Conservation (phyloP, 495 filamentous ascomycete species). For the Lophiostoma macrostomum region DNA sequence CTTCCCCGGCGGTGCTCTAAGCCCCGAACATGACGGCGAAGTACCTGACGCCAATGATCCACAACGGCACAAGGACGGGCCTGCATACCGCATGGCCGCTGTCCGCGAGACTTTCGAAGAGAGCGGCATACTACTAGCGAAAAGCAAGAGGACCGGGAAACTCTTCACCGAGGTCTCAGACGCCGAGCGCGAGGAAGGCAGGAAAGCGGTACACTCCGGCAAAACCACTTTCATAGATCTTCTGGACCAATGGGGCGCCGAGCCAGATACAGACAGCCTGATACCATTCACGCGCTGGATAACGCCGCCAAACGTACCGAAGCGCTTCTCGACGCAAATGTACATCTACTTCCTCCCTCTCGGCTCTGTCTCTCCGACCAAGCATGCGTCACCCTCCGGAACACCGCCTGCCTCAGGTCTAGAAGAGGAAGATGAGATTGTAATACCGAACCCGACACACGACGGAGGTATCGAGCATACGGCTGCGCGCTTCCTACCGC, state of each 20-base stretch:
- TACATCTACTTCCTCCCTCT: conserved; percentile 91
- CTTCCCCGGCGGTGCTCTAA: conserved; percentile 91
- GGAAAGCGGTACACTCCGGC: conserved; percentile 63
- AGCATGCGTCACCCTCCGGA: background rate
- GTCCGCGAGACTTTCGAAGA: conserved; percentile 94
- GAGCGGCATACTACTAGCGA: conserved; percentile 81
- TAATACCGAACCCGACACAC: conserved; percentile 61
- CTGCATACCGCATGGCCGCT: conserved; percentile 70
- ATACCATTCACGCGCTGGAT: conserved; percentile 90
- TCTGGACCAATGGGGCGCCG: conserved; percentile 58
- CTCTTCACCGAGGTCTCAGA: conserved; percentile 56
- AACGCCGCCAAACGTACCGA: conserved; percentile 67
- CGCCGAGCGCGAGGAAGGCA: conserved; percentile 59
- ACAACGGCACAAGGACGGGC: conserved; percentile 62
- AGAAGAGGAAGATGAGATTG: conserved; percentile 34
- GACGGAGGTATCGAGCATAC: conserved; percentile 88
- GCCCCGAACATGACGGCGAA: conserved; percentile 63
- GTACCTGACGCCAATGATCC: conserved; percentile 48
- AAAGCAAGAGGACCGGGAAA: conserved; percentile 42
- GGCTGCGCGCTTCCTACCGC: conserved; percentile 70
- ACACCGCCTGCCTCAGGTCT: conserved; percentile 19
- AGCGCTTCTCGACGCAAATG: conserved; percentile 90
- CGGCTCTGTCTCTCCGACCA: conserved; percentile 41
- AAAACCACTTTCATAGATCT: conserved; percentile 63
- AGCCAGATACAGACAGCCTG: conserved; percentile 63